Conservation (phyloP, 2,329 filamentous ascomycete species). For the Huntiella abstrusa region DNA sequence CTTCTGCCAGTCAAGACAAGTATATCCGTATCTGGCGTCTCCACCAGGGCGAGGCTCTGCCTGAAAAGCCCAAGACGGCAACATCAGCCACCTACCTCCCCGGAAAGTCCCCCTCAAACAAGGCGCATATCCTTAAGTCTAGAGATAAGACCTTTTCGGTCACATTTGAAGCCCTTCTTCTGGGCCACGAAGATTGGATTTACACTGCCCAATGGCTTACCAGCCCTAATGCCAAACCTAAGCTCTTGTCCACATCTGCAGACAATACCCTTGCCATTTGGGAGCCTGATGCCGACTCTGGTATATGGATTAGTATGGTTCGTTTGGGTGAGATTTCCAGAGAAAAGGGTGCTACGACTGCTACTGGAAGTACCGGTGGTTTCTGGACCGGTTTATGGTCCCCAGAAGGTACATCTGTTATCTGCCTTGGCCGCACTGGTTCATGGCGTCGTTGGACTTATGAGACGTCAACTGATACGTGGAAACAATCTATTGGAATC, state of each 20-base stretch:
- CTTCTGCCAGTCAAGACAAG: constrained; percentile 92
- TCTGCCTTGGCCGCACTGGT: constrained; percentile 74
- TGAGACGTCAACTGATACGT: constrained; percentile 40
- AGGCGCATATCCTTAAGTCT: constrained; percentile 57
- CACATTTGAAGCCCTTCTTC: constrained; percentile 80
- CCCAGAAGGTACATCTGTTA: constrained; percentile 48
- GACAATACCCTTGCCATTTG: constrained; percentile 91
- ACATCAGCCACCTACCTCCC: constrained; percentile 40
- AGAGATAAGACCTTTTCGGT: constrained; percentile 49
- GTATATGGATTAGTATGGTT: constrained; percentile 76
- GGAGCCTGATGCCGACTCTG: constrained; percentile 66
- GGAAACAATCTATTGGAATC: constrained; percentile 59
- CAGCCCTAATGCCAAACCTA: constrained; percentile 30
- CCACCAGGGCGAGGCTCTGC: constrained; percentile 48
- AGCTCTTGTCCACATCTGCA: constrained; percentile 74
- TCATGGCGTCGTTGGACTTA: constrained; percentile 81
- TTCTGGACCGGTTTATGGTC: constrained; percentile 96
- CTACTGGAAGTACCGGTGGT: constrained; percentile 84
- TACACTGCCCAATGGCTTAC: constrained; percentile 65
- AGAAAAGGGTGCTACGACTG: constrained; percentile 89
- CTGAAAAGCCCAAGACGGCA: constrained; percentile 31
- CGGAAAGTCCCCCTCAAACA: constrained; percentile 68
- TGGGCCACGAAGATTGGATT: constrained; percentile 97
- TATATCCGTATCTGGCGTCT: constrained; percentile 90
- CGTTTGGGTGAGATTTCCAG: constrained; percentile 84